Conservation (phyloP, 75 land plant genomes). For the Ceratopteris richardii region DNA sequence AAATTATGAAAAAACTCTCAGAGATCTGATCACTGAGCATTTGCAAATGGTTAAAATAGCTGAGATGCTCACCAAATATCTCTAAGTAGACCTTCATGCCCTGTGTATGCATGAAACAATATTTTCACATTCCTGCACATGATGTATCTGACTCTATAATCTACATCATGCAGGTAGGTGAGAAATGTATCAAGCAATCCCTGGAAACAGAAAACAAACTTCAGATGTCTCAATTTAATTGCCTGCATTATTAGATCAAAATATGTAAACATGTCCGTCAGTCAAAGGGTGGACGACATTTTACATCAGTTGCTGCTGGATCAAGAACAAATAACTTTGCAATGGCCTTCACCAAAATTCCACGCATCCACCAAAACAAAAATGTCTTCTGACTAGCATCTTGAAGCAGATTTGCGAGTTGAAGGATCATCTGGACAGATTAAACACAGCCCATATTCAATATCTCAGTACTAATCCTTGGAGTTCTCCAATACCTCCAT, state of each 20-base stretch:
- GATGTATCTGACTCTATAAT: conserved; percentile 68
- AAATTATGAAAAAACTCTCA: too few species aligned
- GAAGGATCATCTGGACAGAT: conserved; percentile 15
- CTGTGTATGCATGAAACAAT: conserved; percentile 89
- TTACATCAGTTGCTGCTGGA: conserved; percentile 72
- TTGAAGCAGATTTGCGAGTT: conserved; percentile 42
- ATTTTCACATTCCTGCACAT: conserved; percentile 44
- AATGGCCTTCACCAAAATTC: conserved; percentile 51
- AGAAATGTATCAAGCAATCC: conserved; percentile 57
- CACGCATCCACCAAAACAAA: conserved; percentile 65
- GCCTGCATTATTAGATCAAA: background rate
- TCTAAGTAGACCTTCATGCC: conserved; percentile 69
- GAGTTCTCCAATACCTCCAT: too few species aligned
- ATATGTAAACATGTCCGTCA: too few species aligned
- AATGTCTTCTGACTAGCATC: conserved; percentile 37
- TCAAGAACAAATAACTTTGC: conserved; percentile 44
- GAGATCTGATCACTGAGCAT: too few species aligned
- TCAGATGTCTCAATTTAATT: background rate
- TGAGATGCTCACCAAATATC: conserved; percentile 81
- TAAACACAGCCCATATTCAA: conserved; percentile 7
- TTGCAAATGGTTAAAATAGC: too few species aligned
- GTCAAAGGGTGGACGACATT: background rate
- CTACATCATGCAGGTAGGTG: conserved; percentile 56
- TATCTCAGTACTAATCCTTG: too few species aligned
- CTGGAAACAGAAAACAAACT: conserved; percentile 26